phyloP scores from a whole-genome alignment of 2,329 filamentous ascomycete species.

The Rachicladosporium sp. region DNA sequence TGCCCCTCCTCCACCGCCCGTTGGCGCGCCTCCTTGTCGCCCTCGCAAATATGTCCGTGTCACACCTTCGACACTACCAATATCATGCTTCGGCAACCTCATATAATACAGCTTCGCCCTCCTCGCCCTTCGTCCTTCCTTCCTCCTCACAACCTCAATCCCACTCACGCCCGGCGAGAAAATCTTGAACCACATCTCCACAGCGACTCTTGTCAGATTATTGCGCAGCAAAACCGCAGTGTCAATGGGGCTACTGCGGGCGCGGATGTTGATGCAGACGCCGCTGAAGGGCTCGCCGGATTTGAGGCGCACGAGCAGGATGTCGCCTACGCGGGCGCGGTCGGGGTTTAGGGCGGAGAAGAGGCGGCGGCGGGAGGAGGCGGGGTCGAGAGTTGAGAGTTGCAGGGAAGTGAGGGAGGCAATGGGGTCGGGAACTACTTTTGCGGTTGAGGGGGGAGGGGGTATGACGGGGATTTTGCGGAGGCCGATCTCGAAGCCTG shows the following conservation, averaged over 20 bases:
- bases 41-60: constrained; percentile 54
- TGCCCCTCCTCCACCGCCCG: too few species aligned
- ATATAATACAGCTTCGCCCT: constrained; percentile 84
- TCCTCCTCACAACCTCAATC: constrained; percentile 85
- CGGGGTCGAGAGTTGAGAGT: constrained; percentile 67
- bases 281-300: constrained; percentile 83
- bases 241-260: constrained; percentile 61
- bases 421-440: constrained; percentile 55
- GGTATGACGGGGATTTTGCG: constrained; percentile 27
- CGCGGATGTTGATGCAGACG: constrained; percentile 74
- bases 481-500: constrained; percentile 21
- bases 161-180: constrained; percentile 81
- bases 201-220: constrained; percentile 71
- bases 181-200: constrained; percentile 97
- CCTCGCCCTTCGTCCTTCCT: constrained; percentile 63
- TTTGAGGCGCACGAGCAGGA: constrained; percentile 77
- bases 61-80: constrained; percentile 71
- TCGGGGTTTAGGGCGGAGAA: constrained; percentile 70
- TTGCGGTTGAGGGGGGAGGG: constrained; percentile 43
- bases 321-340: constrained; percentile 72
- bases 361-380: constrained; percentile 65
- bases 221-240: constrained; percentile 78
- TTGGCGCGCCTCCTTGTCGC: constrained; percentile 27
- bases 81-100: constrained; percentile 76
- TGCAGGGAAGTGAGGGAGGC: constrained; percentile 54